Percentiles rank a stretch among this genome's conserved stretches.
Conservation (phyloP, 2,329 filamentous ascomycete species). For the Rutstroemia sp. region DNA sequence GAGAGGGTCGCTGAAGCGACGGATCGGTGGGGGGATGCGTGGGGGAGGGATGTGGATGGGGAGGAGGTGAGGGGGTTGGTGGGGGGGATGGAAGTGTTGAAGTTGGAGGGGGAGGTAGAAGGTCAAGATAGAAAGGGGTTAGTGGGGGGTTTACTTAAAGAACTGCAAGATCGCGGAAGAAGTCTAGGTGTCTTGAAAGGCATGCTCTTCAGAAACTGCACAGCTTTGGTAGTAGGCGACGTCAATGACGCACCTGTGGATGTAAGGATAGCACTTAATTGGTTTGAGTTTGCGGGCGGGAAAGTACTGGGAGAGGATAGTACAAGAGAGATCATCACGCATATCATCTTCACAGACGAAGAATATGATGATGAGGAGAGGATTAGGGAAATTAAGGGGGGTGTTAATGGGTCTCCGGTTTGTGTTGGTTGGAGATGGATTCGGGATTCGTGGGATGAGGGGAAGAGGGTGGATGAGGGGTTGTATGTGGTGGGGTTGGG, state of each 20-base stretch:
- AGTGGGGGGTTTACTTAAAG: slow-evolving; percentile 39
- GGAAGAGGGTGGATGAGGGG: slow-evolving; percentile 75
- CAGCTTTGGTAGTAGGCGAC: slow-evolving; percentile 30
- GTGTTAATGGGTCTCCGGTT: slow-evolving; percentile 47
- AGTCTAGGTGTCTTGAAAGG: slow-evolving; percentile 38
- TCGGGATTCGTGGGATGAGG: slow-evolving; percentile 70
- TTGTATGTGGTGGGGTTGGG: slow-evolving; percentile 33
- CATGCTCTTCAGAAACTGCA: slow-evolving; percentile 41
- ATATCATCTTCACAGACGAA: slow-evolving; percentile 53
- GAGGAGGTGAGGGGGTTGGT: slow-evolving; percentile 54
- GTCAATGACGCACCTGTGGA: slow-evolving; percentile 23
- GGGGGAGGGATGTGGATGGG: slow-evolving; percentile 58
- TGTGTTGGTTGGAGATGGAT: slow-evolving; percentile 69
- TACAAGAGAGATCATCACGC: slow-evolving; percentile 48
- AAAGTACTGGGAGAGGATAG: background rate
- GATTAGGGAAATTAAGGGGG: slow-evolving; percentile 34
- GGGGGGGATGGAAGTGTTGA: slow-evolving; percentile 33
- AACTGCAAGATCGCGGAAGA: slow-evolving; percentile 50
- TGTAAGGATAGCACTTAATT: slow-evolving; percentile 43
- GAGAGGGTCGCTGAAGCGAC: slow-evolving; percentile 52
- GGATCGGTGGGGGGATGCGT: slow-evolving; percentile 79
- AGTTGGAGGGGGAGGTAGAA: slow-evolving; percentile 1
- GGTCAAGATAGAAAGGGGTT: slow-evolving; percentile 41
- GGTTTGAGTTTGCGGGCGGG: slow-evolving; percentile 65
- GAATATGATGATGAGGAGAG: slow-evolving; percentile 34